phyloP scores from a whole-genome alignment of 371 early-diverging fungal species.

The Apophysomyces trapeziformis region DNA sequence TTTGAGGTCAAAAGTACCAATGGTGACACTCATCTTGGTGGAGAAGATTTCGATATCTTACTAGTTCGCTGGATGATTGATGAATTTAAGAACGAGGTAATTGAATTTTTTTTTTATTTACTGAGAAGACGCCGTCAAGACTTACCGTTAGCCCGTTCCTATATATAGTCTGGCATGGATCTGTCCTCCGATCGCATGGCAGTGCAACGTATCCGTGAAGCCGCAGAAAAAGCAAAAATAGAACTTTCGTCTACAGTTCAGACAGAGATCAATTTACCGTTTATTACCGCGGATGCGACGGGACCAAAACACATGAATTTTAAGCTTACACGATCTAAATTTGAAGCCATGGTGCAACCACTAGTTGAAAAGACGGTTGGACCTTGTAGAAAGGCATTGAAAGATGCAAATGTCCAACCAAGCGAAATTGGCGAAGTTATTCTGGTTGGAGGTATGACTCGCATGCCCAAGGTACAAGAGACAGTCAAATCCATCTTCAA shows the following conservation, averaged over 20 bases:
- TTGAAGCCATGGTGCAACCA: constrained; percentile 80
- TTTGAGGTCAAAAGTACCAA: constrained; percentile 96
- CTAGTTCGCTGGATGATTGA: constrained; percentile 79
- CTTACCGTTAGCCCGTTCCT: background rate
- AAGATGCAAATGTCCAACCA: constrained; percentile 84
- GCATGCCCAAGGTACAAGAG: constrained; percentile 95
- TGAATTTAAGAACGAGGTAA: constrained; percentile 80
- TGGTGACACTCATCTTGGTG: constrained; percentile 96
- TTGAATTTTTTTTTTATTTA: background rate
- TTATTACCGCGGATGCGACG: constrained; percentile 87
- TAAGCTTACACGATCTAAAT: constrained; percentile 88
- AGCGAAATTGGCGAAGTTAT: constrained; percentile 94
- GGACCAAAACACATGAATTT: constrained; percentile 94
- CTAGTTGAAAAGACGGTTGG: constrained; percentile 87
- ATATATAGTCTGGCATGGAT: constrained; percentile 61
- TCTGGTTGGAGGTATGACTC: constrained; percentile 97
- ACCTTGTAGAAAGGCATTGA: constrained; percentile 94
- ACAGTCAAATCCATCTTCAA: constrained; percentile 90
- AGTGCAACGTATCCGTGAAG: constrained; percentile 87
- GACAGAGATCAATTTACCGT: constrained; percentile 93
- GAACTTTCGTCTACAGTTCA: constrained; percentile 85
- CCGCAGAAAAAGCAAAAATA: constrained; percentile 96
- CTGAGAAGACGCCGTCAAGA: too few relatives aligned
- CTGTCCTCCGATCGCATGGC: constrained; percentile 83
- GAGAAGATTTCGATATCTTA: constrained; percentile 96